A percentile compares a stretch with the other conserved stretches of the same genome.
These are phyloP conservation scores for Triticum dicoccoides DNA, from an alignment of 176 grass and related monocot species.

Conservation along the genomic window DNA sequence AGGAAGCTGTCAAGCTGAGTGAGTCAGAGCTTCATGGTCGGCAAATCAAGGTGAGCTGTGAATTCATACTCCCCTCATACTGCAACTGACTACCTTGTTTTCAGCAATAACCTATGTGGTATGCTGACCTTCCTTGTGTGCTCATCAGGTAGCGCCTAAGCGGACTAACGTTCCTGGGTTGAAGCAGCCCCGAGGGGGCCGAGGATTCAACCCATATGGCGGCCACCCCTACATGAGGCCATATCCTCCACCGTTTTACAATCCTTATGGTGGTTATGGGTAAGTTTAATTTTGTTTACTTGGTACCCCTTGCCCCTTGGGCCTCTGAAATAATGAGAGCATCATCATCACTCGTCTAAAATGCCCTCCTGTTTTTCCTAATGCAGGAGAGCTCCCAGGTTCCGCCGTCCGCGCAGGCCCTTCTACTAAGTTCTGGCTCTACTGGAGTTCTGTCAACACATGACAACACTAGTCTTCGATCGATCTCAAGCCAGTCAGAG, in stretches of 20 bases:
- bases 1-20: constrained; percentile 69
- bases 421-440: constrained; percentile 34
- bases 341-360: background rate
- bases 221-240: constrained; percentile 63
- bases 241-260: constrained; percentile 52
- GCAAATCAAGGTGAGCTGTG: constrained; percentile 53
- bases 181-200: constrained; percentile 66
- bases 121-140: constrained; percentile 14
- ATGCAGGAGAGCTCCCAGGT: constrained; percentile 60
- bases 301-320: background rate
- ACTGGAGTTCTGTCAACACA: background rate
- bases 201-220: constrained; percentile 57
- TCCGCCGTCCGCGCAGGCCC: constrained; percentile 54
- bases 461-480: background rate
- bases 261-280: constrained; percentile 75
- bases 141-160: constrained; percentile 59
- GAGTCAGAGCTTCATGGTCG: constrained; percentile 73
- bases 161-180: constrained; percentile 73
- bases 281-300: constrained; percentile 21
- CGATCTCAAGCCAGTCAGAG: background rate
- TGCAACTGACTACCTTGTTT: background rate
- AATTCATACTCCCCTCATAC: background rate
- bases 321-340: background rate
- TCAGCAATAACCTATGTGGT: background rate
- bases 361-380: background rate